A percentile compares a stretch with the other conserved stretches of the same genome.
Evolutionary conservation across 805 yeast genomes (phyloP).

Genomic region (Jamesozyma hellenica): DNA sequence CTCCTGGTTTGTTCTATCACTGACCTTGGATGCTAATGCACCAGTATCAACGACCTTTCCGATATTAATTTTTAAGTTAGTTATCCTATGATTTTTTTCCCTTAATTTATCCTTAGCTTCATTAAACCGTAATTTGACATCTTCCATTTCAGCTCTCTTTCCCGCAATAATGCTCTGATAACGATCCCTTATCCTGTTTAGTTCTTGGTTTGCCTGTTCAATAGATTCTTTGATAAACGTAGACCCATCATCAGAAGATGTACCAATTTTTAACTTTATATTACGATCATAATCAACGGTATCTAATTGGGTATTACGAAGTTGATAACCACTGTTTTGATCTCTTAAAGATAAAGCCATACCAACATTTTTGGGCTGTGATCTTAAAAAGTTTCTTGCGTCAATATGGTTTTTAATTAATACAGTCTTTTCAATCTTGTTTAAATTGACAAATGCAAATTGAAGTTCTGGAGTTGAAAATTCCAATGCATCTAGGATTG

Average conservation of each 20-base stretch:
- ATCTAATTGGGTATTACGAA: constrained; percentile 43
- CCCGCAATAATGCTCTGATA: constrained; percentile 7
- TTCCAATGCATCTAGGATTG: constrained; percentile 52
- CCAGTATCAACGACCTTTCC: constrained; percentile 26
- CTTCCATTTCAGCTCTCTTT: constrained; percentile 5
- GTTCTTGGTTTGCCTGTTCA: constrained; percentile 12
- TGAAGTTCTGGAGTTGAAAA: constrained; percentile 45
- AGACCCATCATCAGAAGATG: constrained; percentile 14
- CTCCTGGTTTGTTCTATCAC: constrained; percentile 19
- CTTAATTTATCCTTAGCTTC: constrained; percentile 16
- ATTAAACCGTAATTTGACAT: constrained; percentile 25
- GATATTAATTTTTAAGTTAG: constrained; percentile 16
- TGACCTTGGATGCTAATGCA: constrained; percentile 13
- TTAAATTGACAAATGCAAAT: constrained; percentile 54
- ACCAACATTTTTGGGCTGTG: constrained; percentile 32
- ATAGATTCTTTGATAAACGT: constrained; percentile 17
- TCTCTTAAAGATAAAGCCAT: constrained; percentile 36
- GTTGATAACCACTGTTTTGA: constrained; percentile 35
- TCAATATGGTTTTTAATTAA: constrained; percentile 41
- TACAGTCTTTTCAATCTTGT: constrained; percentile 48
- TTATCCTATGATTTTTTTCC: constrained; percentile 24
- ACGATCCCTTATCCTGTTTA: constrained; percentile 20
- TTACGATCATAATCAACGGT: constrained; percentile 38
- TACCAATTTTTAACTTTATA: constrained; percentile 14
- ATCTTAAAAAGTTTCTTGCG: constrained; percentile 39